A percentile compares a stretch with the other conserved stretches of the same genome.
Conservation (phyloP, 2,329 filamentous ascomycete genomes). For the Penicillium sp. region DNA sequence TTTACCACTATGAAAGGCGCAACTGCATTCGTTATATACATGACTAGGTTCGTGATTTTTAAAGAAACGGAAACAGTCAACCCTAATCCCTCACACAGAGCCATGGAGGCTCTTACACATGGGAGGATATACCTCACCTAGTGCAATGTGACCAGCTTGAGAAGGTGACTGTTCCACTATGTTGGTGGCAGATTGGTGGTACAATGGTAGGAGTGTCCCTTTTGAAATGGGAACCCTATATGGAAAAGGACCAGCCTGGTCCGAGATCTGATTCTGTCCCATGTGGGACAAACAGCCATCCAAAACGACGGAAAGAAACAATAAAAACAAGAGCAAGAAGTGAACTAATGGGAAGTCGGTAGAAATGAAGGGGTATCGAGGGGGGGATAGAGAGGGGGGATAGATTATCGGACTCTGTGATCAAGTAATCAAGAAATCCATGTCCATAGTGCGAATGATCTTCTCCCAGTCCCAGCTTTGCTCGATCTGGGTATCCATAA, state of each 20-base stretch:
- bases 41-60: no score
- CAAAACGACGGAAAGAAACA: not conserved
- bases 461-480: slow-evolving; percentile 66
- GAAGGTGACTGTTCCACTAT: no score
- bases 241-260: slow-evolving; percentile 5
- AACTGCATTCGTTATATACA: no score
- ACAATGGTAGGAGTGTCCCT: no score
- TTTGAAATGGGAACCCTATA: no score
- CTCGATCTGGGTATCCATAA: slow-evolving; percentile 59
- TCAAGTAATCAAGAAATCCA: slow-evolving; percentile 65
- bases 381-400: not conserved
- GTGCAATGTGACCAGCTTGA: no score
- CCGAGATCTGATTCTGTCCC: slow-evolving; percentile 11
- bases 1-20: no score
- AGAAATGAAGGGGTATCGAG: slow-evolving; percentile 20
- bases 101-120: no score
- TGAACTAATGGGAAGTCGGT: not conserved
- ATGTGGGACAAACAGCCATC: slow-evolving; percentile 4
- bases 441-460: slow-evolving; percentile 59
- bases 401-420: slow-evolving; percentile 42
- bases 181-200: no score
- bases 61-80: no score
- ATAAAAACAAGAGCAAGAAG: slow-evolving; percentile 1
- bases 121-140: no score
- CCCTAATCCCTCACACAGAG: no score